phyloP scores from a whole-genome alignment of 257 asterid species.

The Anisodus tanguticus region DNA sequence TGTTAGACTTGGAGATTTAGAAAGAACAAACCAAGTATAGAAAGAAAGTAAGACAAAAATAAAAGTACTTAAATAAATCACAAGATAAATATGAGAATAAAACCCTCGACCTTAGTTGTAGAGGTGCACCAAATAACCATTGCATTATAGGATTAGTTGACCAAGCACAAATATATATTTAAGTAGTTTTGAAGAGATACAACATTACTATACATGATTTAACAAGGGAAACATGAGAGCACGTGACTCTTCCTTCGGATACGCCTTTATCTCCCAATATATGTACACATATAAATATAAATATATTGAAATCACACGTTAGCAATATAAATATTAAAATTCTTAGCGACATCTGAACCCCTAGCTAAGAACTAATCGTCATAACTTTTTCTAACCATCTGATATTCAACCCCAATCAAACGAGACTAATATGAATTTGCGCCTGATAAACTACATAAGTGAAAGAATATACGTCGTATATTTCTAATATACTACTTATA shows the following conservation, averaged over 20 bases:
- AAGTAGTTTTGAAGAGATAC: not conserved
- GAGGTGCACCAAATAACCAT: not conserved
- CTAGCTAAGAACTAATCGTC: not conserved
- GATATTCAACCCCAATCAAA: not conserved
- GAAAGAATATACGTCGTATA: too few relatives aligned
- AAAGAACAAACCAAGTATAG: not conserved
- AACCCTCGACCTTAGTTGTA: too few relatives aligned
- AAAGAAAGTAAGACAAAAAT: too few relatives aligned
- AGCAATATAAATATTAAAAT: not conserved
- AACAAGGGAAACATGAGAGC: not conserved
- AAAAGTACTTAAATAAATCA: too few relatives aligned
- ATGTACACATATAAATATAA: not conserved
- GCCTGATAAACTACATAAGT: too few relatives aligned
- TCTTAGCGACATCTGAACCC: not conserved
- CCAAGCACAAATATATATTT: not conserved
- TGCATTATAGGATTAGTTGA: too few relatives aligned
- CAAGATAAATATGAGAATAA: too few relatives aligned
- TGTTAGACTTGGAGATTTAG: not conserved
- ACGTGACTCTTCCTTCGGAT: not conserved
- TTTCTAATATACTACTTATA: too few relatives aligned
- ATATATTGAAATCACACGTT: not conserved
- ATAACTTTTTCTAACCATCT: not conserved
- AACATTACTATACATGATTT: not conserved
- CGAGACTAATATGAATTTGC: not conserved
- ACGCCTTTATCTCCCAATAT: too few relatives aligned